phyloP scores from a whole-genome alignment of 148 eudicot species.

The Cornus florida region DNA sequence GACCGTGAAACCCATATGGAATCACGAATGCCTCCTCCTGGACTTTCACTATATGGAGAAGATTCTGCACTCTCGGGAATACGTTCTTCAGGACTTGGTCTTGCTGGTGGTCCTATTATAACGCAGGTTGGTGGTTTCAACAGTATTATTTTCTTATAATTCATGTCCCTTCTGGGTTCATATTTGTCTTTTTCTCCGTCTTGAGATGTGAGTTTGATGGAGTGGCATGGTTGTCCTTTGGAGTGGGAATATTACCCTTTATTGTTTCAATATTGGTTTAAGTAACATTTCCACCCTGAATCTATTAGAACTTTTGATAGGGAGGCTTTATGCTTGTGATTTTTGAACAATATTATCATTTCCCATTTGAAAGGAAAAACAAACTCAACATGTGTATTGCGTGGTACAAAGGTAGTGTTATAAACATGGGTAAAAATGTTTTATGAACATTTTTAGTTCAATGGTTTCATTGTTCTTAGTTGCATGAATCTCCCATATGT shows the following conservation, averaged over 20 bases:
- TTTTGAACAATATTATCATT: too few relatives aligned
- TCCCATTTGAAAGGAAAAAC: neutral
- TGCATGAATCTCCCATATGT: neutral
- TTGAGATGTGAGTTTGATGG: neutral
- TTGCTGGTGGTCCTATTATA: conserved; percentile 61
- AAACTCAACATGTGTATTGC: neutral
- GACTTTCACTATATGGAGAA: conserved; percentile 57
- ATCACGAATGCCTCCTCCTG: conserved; percentile 36
- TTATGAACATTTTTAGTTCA: too few relatives aligned
- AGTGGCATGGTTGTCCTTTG: neutral
- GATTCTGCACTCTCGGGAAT: conserved; percentile 50
- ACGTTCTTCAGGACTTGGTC: conserved; percentile 53
- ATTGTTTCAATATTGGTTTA: neutral
- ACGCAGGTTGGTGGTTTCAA: conserved; percentile 61
- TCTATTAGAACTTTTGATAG: neutral
- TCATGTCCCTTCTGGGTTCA: neutral
- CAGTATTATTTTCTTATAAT: neutral
- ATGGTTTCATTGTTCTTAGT: neutral
- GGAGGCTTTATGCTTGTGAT: neutral
- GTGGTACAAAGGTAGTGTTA: neutral
- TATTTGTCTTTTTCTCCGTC: neutral
- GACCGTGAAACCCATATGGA: conserved; percentile 51
- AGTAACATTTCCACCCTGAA: neutral
- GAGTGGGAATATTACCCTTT: neutral
- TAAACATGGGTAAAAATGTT: neutral